Conservation (phyloP, 2,329 filamentous ascomycete genomes). For the Cordyceps farinosa region DNA sequence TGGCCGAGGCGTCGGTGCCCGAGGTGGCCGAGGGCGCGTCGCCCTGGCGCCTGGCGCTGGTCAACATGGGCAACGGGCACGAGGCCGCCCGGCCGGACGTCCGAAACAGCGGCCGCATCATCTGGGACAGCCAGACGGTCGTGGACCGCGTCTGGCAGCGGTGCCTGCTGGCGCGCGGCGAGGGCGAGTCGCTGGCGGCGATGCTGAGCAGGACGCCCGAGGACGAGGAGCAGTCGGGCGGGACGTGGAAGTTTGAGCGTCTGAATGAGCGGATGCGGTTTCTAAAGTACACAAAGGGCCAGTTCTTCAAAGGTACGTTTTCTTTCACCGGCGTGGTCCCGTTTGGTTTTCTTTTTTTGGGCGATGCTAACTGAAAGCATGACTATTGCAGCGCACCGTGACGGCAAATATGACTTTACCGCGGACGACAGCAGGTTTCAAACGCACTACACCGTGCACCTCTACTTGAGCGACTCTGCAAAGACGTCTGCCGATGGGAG, state of each 20-base stretch:
- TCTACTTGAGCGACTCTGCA: conserved; percentile 40
- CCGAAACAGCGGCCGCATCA: conserved; percentile 71
- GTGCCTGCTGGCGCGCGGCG: conserved; percentile 41
- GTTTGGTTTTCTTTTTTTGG: neutral
- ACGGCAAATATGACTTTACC: conserved; percentile 57
- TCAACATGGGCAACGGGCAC: conserved; percentile 60
- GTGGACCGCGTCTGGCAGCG: conserved; percentile 62
- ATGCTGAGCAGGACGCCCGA: conserved; percentile 35
- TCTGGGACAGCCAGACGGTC: conserved; percentile 65
- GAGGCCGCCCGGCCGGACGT: conserved; percentile 54
- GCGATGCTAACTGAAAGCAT: neutral
- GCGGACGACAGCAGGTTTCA: conserved; percentile 43
- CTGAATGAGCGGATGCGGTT: conserved; percentile 74
- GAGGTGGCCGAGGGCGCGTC: conserved; percentile 11
- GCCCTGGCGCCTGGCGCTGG: conserved; percentile 64
- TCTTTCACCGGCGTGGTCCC: neutral
- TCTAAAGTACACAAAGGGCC: conserved; percentile 65
- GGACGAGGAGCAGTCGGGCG: conserved; percentile 23
- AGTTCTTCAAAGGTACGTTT: conserved; percentile 59
- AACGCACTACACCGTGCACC: conserved; percentile 53
- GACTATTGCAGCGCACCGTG: conserved; percentile 56
- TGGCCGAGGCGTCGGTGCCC: conserved; percentile 51
- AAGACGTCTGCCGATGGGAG: conserved; percentile 17
- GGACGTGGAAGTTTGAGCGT: conserved; percentile 43
- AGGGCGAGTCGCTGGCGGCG: conserved; percentile 30